phyloP scores from a whole-genome alignment of 257 asterid genomes.

The Rauvolfia tetraphylla region DNA sequence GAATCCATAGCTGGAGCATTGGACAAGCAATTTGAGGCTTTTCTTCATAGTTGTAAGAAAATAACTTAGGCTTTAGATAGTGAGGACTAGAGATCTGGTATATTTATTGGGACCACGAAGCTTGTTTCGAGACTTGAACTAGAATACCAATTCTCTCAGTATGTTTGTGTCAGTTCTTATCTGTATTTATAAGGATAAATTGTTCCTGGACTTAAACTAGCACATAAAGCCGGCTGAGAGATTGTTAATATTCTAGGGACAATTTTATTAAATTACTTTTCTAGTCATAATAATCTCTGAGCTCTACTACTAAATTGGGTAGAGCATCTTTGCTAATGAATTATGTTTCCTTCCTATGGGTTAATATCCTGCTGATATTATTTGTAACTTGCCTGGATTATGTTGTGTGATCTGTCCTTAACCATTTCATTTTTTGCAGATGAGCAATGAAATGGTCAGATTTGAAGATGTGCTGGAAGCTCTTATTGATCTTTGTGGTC shows the following conservation, averaged over 20 bases:
- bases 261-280: background rate
- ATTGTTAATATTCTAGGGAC: background rate
- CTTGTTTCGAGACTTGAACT: too few species aligned
- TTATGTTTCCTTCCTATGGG: background rate
- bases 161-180: background rate
- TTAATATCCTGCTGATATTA: background rate
- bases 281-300: background rate
- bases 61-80: background rate
- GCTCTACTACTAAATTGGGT: background rate
- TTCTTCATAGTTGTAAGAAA: background rate
- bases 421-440: constrained; percentile 45
- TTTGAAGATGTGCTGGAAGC: constrained; percentile 66
- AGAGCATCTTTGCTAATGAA: background rate
- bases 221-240: background rate
- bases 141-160: too few species aligned
- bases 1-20: background rate
- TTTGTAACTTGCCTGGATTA: background rate
- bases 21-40: background rate
- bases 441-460: constrained; percentile 47
- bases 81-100: background rate
- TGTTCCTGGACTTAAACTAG: background rate
- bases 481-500: constrained; percentile 64
- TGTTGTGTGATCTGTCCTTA: constrained; percentile 8
- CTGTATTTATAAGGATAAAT: background rate
- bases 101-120: too few species aligned